phyloP scores from a whole-genome alignment of 306 rosid genomes.

The Trichosanthes truncata region DNA sequence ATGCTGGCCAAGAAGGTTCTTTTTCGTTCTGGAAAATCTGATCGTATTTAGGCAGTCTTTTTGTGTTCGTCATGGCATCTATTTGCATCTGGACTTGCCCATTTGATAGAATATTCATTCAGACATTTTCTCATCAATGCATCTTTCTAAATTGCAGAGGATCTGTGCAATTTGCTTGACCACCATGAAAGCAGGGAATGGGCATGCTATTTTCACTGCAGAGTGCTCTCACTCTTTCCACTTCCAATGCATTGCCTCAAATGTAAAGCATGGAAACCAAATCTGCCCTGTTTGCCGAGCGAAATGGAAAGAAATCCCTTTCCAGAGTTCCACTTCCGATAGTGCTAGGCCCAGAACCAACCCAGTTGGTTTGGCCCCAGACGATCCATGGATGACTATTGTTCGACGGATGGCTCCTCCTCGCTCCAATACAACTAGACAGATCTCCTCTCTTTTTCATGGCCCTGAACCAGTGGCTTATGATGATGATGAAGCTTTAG shows the following conservation, averaged over 20 bases:
- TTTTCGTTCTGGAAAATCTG: neutral
- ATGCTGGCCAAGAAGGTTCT: neutral
- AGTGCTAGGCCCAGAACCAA: constrained; percentile 32
- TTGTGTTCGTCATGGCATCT: neutral
- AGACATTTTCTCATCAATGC: constrained; percentile 19
- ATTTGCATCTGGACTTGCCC: neutral
- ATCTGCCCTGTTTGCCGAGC: constrained; percentile 90
- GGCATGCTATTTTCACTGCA: constrained; percentile 93
- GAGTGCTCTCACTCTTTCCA: constrained; percentile 96
- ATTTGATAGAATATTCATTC: neutral
- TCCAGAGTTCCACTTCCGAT: constrained; percentile 44
- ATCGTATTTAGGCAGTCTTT: neutral
- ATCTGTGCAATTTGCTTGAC: constrained; percentile 83
- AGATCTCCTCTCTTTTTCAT: constrained; percentile 26
- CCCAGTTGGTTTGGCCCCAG: constrained; percentile 30
- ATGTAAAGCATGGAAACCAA: constrained; percentile 81
- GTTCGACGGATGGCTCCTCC: constrained; percentile 42
- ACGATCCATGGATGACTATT: constrained; percentile 40
- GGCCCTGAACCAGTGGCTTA: constrained; percentile 51
- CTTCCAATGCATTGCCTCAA: constrained; percentile 85
- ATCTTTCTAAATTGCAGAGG: constrained; percentile 34
- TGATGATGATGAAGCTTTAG: constrained; percentile 75
- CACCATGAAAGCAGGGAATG: constrained; percentile 64
- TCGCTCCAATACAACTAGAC: constrained; percentile 25
- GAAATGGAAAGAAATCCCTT: constrained; percentile 92